Evolutionary conservation across 2,329 filamentous ascomycete species (phyloP).

Genomic region (Hypoxylon sp.): DNA sequence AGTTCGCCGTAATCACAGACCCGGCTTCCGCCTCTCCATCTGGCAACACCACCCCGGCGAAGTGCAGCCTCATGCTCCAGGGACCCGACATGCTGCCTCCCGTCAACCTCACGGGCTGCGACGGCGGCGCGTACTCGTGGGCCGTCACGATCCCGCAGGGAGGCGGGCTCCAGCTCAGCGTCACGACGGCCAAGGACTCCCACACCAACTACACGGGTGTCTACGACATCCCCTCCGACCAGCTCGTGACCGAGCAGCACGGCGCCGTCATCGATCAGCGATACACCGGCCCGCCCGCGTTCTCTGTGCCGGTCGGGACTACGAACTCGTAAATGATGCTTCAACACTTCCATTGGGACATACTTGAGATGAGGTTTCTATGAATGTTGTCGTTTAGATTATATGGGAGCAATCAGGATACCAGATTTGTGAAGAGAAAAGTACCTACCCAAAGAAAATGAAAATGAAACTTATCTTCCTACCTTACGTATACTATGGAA

Average conservation of each 20-base stretch:
- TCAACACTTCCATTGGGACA: not conserved
- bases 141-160: slow-evolving; percentile 15
- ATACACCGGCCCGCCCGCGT: slow-evolving; percentile 41
- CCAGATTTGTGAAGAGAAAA: slow-evolving; percentile 11
- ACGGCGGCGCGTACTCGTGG: slow-evolving; percentile 41
- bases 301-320: slow-evolving; percentile 30
- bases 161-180: slow-evolving; percentile 37
- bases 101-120: slow-evolving; percentile 42
- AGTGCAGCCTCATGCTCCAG: slow-evolving; percentile 44
- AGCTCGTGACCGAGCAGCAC: slow-evolving; percentile 43
- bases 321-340: not conserved
- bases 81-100: slow-evolving; percentile 46
- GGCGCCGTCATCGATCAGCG: slow-evolving; percentile 38
- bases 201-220: slow-evolving; percentile 45
- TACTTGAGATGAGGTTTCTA: not conserved
- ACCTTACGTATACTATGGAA: not conserved
- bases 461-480: not conserved
- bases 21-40: slow-evolving; percentile 30
- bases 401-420: not conserved
- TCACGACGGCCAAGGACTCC: slow-evolving; percentile 42
- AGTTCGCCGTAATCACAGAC: slow-evolving; percentile 43
- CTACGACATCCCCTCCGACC: slow-evolving; percentile 36
- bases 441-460: not conserved
- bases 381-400: not conserved
- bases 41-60: slow-evolving; percentile 30